Evolutionary conservation across 1,139 yeast genomes (phyloP), one percentile per base, ranked within the genome.

Genomic region (Saccharomyces hybrid): DNA sequence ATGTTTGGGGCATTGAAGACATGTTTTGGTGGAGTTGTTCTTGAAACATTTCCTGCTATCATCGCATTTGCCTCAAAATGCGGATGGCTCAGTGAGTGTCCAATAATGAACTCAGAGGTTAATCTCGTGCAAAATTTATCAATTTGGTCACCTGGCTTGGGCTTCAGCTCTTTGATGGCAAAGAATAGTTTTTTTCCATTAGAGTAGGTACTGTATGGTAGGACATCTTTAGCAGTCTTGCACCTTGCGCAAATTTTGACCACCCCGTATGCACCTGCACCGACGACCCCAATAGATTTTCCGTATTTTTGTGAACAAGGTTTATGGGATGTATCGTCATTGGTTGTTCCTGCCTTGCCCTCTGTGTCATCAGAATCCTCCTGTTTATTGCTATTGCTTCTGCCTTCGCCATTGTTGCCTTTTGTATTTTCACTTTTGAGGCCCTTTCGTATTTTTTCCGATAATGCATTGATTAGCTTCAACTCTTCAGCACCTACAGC

Each of bases 71-170:
- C 46, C 38, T 54, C 56, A 49, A 60, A 62, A 38, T 62, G 64
- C 19, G 63, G 58, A 34, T 66, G 86, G 56, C 83, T 79, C 58
- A 88, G 70, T 0, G 87, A 79, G 48, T 86, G 83, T 2, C 91
- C 84, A 48, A 88, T 82, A 61, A 86, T 81, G 68, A 86, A 88
- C 67, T 88, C 96, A 4, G 88, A 82, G 0, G 93, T 81, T 31
- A 87, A 80, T 55, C 91, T 74, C 41, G 83, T 82, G 55, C 84
- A 78, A 65, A 85, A 87, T 62, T 80, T 83, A 46, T 78, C 78
- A 29, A 77, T 72, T 13, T 80, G 70, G 62, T 85, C 91, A 44
- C 75, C 62, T 0, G 58, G 51, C 52, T 73, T 73, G 54, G 79
- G 77, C 56, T 79, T 76, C 56, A 86, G 74, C 62, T 87, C 91